phyloP scores from a whole-genome alignment of 352 stramenopile species.

The Globisporangium parvum region DNA sequence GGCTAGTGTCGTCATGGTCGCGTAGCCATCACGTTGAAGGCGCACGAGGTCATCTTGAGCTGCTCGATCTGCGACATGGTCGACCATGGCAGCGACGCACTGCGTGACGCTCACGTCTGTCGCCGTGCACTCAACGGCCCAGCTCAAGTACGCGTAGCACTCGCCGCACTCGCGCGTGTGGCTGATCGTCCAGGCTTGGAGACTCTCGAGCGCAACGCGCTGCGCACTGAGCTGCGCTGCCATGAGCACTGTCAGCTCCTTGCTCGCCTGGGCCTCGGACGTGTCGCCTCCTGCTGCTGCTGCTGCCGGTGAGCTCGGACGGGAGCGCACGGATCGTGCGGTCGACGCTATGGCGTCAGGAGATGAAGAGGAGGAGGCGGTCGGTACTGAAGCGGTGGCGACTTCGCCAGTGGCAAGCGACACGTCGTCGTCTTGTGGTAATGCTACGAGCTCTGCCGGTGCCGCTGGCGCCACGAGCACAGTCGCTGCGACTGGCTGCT shows the following conservation, averaged over 20 bases:
- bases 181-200: slow-evolving; percentile 34
- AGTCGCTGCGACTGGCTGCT: background rate
- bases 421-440: background rate
- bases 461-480: no score
- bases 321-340: background rate
- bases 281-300: background rate
- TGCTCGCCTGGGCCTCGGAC: no score
- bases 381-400: no score
- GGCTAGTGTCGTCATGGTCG: background rate
- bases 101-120: slow-evolving; percentile 22
- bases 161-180: slow-evolving; percentile 44
- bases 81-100: slow-evolving; percentile 21
- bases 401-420: background rate
- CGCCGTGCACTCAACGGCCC: slow-evolving; percentile 25
- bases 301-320: slow-evolving; percentile 2
- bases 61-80: slow-evolving; percentile 23
- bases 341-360: no score
- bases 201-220: slow-evolving; percentile 11
- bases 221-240: slow-evolving; percentile 7
- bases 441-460: background rate
- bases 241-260: background rate
- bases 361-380: no score
- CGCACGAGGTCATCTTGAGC: slow-evolving; percentile 13
- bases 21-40: slow-evolving; percentile 5
- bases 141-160: slow-evolving; percentile 51